Base-by-base conservation (phyloP, 2,329 filamentous ascomycete genomes). In the Dactylellina leptospora region DNA sequence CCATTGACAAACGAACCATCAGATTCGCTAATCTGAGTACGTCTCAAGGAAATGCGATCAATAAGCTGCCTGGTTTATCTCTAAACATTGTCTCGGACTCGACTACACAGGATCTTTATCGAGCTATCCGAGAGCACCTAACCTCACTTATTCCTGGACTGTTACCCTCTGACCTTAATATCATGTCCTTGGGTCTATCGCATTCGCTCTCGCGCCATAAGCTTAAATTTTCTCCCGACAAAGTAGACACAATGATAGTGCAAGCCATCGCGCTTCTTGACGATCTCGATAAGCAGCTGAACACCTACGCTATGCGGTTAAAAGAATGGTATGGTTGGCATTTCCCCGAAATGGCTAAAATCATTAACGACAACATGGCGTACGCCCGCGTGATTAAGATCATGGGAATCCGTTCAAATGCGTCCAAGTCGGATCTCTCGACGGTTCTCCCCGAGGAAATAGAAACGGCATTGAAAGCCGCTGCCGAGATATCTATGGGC, bases 291-390 rank as follows among this genome's bases (percentile, higher is more conserved):
- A 99, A 99, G 85, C 95, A 99, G 82, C 85, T 99, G 75, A 99
- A 99, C 84, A 95, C 91, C 77, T 97, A 97, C 79, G 93, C 95
- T 75, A 99, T 99, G 95, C 87, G 95, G 81, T 92, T 97, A 74
- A 97, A 97, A 87, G 95, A 99, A 82, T 99, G 95, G 95, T 99
- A 99, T 80, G 95, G 95, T 78, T 99, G 95, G 95, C 95, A 97
- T 82, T 99, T 97, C 84, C 95, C 95, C 40, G 95, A 99, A 84
- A 88, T 99, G 85, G 93, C 91, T 79, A 93, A 93, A 83, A 96
- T 97, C 79, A 85, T 97, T 76, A 96, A 96, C 81, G 95, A 99
- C 85, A 99, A 99, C 82, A 83, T 96, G 74, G 93, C 93, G 75
- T 99, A 96, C 80, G 88, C 93, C 71, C 89, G 89, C 76, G 88